Conservation (phyloP, 2,329 filamentous ascomycete genomes). For the Ophiocordyceps sinensis region DNA sequence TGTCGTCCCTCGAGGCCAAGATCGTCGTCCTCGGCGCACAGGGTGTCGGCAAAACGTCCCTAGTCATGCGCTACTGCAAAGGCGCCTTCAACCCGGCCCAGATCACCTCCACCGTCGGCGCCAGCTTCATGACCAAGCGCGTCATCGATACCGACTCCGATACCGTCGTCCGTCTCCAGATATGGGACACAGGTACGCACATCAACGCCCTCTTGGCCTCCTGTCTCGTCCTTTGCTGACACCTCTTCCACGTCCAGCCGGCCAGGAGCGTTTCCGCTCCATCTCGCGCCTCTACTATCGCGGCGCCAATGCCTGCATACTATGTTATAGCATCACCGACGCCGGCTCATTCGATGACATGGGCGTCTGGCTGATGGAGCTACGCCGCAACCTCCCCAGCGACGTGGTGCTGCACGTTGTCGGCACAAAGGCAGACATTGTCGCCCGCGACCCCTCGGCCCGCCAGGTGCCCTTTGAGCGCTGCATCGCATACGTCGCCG, state of each 20-base stretch:
- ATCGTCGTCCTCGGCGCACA: slow-evolving; percentile 70
- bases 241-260: slow-evolving; percentile 31
- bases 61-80: slow-evolving; percentile 64
- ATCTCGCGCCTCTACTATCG: slow-evolving; percentile 95
- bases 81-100: slow-evolving; percentile 53
- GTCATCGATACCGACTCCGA: slow-evolving; percentile 73
- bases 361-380: slow-evolving; percentile 78
- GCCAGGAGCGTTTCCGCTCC: slow-evolving; percentile 87
- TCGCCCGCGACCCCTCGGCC: slow-evolving; percentile 63
- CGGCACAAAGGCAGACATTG: slow-evolving; percentile 84
- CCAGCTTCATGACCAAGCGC: slow-evolving; percentile 66
- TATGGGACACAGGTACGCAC: slow-evolving; percentile 71
- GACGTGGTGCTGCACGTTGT: slow-evolving; percentile 89
- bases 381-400: slow-evolving; percentile 61
- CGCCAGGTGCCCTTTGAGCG: slow-evolving; percentile 87
- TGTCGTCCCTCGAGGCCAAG: slow-evolving; percentile 62
- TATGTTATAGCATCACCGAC: slow-evolving; percentile 91
- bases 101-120: slow-evolving; percentile 59
- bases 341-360: slow-evolving; percentile 78
- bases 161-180: slow-evolving; percentile 78
- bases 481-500: slow-evolving; percentile 89
- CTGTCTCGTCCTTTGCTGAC: slow-evolving; percentile 3
- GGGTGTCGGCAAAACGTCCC: slow-evolving; percentile 65
- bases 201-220: not conserved
- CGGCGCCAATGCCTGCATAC: slow-evolving; percentile 81